Base-by-base conservation (phyloP, 1,284 basidiomycete genomes). In the Malassezia slooffiae region DNA sequence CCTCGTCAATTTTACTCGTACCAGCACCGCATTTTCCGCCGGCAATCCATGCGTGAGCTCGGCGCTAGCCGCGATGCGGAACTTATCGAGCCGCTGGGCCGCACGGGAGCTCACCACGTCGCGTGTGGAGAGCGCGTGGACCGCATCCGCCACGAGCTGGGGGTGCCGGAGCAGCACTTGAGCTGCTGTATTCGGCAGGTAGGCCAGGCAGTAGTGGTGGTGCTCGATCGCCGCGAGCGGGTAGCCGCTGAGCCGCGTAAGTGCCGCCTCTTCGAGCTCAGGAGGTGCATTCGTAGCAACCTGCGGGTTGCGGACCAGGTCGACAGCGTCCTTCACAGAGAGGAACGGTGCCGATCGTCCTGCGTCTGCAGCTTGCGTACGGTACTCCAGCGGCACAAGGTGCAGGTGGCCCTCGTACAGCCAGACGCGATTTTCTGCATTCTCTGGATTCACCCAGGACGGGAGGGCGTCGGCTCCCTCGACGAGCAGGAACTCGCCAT, bases 401-500 rank as follows among this genome's bases (percentile, higher is more conserved):
- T 95, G 88, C 10, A 96, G 74, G 57, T 79, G 80, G 21, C 80
- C 83, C 57, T 74, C 74, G 71, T 82, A 75, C 55, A 96, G 82
- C 91, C 90, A 96, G 61, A 95, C 81, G 74, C 93, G 80, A 72
- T 95, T 91, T 65, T 82, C 79, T 31, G 87, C 81, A 67, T 90
- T 89, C 33, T 81, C 77, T 1, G 91, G 93, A 10, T 81, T 82
- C 33, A 96, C 80, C 93, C 91, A 97, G 1, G 76, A 73, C 4
- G 91, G 90, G 9, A 99, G 74, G 36, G 75, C 76, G 43, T 96
- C 83, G 9, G 93, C 93, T 3, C 87, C 91, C 72, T 99, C 91
- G 53, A 97, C 96, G 48, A 97, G 76, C 30, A 97, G 71, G 63
- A 97, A 95, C 61, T 97, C 86, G 22, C 93, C 93, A 70, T 99